These are phyloP conservation scores for Ganoderma resinaceum DNA, from an alignment of 1,284 basidiomycete genomes.

Conservation along the genomic window DNA sequence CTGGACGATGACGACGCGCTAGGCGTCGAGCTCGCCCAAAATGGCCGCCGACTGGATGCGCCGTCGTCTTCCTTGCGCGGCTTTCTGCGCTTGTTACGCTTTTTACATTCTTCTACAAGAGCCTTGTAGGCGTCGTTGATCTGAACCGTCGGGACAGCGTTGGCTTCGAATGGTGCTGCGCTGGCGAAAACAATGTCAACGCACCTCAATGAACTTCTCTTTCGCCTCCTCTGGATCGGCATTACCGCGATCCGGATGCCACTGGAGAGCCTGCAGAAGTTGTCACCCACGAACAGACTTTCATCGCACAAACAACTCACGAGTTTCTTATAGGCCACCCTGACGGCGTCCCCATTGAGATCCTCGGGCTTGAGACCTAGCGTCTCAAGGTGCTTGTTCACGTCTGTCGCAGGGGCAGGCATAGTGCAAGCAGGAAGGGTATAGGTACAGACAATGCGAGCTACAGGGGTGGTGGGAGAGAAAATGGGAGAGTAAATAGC, in stretches of 20 bases:
- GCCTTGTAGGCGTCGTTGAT: conserved; percentile 40
- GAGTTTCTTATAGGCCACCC: conserved; percentile 86
- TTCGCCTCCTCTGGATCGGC: conserved; percentile 62
- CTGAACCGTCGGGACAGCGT: conserved; percentile 18
- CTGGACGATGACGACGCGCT: conserved; percentile 29
- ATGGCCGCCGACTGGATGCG: conserved; percentile 18
- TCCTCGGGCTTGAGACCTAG: conserved; percentile 37
- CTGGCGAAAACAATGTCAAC: conserved; percentile 24
- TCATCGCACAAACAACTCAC: conserved; percentile 45
- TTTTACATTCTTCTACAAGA: conserved; percentile 30
- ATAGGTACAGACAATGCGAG: conserved; percentile 23
- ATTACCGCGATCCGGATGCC: conserved; percentile 89
- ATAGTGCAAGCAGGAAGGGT: conserved; percentile 24
- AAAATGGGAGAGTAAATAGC: conserved; percentile 17
- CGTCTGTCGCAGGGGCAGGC: conserved; percentile 34
- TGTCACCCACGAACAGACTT: conserved; percentile 12
- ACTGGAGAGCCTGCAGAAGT: conserved; percentile 76
- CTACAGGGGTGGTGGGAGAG: conserved; percentile 9
- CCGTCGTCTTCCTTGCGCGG: conserved; percentile 18
- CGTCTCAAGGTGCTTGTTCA: conserved; percentile 37
- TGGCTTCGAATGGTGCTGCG: background rate
- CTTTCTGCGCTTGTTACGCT: conserved; percentile 28
- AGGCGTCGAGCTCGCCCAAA: conserved; percentile 27
- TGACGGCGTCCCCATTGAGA: conserved; percentile 75
- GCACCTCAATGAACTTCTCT: conserved; percentile 80